Evolutionary conservation across 257 asterid genomes (phyloP), one percentile per base, ranked within the genome.

Genomic region (Nicotiana noctiflora): DNA sequence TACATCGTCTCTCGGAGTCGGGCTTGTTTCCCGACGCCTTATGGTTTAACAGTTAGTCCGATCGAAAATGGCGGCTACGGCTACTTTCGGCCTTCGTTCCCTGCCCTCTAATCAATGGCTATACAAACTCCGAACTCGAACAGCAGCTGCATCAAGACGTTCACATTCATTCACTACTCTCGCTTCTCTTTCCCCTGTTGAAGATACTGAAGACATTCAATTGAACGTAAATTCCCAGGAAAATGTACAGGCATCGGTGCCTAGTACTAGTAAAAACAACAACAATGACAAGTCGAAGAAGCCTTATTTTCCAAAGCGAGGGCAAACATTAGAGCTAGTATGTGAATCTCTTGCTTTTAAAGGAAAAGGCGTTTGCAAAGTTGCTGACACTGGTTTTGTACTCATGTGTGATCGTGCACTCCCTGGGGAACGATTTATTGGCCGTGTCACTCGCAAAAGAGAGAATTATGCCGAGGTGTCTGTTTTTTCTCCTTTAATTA

Each of bases 391-490:
- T 21, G 98, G 98, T 15, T 95, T 86, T 82, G 81, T 95, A 52
- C 88, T 95, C 82, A 89, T 95, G 97, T 93, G 97, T 82, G 98
- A 93, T 80, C 93, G 97, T 52, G 98, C 94, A 8, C 91, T 95
- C 53, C 98, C 99, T 14, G 99, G 99, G 4, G 99, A 95, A 68
- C 89, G 89, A 75, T 95, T 93, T 87, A 77, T 95, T 23, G 99
- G 98, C 2, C 96, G 94, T 40, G 96, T 93, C 21, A 89, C 96
- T 1, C 88, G 97, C 75, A 95, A 89, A 85, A 93, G 90, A 83
- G 87, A 95, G 79, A 87, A 87, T 77, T 92, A 89, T 62, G 97
- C 98, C 4, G 99, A 95, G 99, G 99, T 66, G 29, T 66, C 75
- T 66, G 29, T 34, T 34, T 32, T 32, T 34, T 32, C 21, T 32